Percentiles rank a stretch among this genome's conserved stretches.
Evolutionary conservation across 2,329 filamentous ascomycete species (phyloP).

Genomic region (Xylaria sp.): DNA sequence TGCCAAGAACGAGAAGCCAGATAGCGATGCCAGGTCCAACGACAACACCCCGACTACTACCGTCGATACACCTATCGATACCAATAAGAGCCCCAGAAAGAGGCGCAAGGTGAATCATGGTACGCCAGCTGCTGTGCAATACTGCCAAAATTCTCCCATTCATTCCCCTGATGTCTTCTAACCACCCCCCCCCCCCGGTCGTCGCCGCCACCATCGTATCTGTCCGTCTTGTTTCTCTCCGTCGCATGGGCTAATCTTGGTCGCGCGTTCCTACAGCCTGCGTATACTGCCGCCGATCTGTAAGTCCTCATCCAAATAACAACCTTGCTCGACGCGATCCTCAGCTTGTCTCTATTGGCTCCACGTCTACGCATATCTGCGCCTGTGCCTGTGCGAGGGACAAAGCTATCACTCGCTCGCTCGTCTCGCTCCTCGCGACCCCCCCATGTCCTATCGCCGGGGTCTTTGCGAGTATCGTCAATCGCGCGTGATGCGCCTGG

Average conservation of each 20-base stretch:
- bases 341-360: conserved; percentile 29
- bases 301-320: conserved; percentile 49
- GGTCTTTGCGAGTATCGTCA: conserved; percentile 15
- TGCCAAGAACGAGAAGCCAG: conserved; percentile 38
- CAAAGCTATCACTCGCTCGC: conserved; percentile 17
- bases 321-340: conserved; percentile 28
- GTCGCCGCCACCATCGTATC: conserved; percentile 24
- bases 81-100: conserved; percentile 64
- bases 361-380: conserved; percentile 29
- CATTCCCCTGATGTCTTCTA: conserved; percentile 13
- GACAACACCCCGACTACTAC: conserved; percentile 30
- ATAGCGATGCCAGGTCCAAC: conserved; percentile 35
- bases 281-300: conserved; percentile 85
- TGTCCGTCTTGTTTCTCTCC: conserved; percentile 19
- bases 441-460: conserved; percentile 15
- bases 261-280: conserved; percentile 60
- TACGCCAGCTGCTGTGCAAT: conserved; percentile 53
- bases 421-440: conserved; percentile 16
- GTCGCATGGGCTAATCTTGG: conserved; percentile 34
- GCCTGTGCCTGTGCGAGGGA: conserved; percentile 21
- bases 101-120: conserved; percentile 86
- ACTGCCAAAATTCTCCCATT: conserved; percentile 25
- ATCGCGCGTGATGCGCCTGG: conserved; percentile 21
- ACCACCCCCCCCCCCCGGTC: conserved; percentile 7
- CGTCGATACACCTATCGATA: conserved; percentile 30